Evolutionary conservation across 306 rosid genomes (phyloP).

Genomic region (Quercus alba): DNA sequence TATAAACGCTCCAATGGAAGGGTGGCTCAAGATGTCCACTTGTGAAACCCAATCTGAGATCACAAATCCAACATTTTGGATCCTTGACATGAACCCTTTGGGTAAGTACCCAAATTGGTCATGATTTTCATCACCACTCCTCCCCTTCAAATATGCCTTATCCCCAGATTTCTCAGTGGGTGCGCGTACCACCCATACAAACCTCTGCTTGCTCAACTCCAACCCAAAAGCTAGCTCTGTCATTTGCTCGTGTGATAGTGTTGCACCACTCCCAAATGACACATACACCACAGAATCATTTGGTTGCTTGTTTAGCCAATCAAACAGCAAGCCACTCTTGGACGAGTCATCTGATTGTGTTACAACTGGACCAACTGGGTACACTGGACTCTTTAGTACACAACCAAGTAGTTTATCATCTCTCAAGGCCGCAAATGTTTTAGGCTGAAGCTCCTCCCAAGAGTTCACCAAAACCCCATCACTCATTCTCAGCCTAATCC

Average conservation of each 20-base stretch:
- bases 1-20: constrained; percentile 39
- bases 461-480: constrained; percentile 65
- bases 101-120: constrained; percentile 29
- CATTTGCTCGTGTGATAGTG: constrained; percentile 41
- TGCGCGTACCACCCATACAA: constrained; percentile 63
- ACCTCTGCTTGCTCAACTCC: constrained; percentile 54
- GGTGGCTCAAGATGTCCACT: constrained; percentile 30
- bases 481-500: neutral
- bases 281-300: constrained; percentile 46
- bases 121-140: neutral
- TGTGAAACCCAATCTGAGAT: constrained; percentile 45
- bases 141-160: constrained; percentile 23
- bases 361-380: constrained; percentile 48
- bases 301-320: constrained; percentile 54
- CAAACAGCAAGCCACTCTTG: neutral
- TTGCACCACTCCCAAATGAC: constrained; percentile 70
- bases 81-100: constrained; percentile 42
- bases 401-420: constrained; percentile 17
- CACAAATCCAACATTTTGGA: constrained; percentile 14
- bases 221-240: constrained; percentile 57
- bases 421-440: constrained; percentile 3
- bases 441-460: constrained; percentile 49
- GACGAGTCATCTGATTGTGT: neutral
- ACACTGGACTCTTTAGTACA: constrained; percentile 21
- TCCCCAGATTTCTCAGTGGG: constrained; percentile 8